These are phyloP conservation scores for Suillus paluster DNA, from an alignment of 768 basidiomycete species.

Conservation along the genomic window DNA sequence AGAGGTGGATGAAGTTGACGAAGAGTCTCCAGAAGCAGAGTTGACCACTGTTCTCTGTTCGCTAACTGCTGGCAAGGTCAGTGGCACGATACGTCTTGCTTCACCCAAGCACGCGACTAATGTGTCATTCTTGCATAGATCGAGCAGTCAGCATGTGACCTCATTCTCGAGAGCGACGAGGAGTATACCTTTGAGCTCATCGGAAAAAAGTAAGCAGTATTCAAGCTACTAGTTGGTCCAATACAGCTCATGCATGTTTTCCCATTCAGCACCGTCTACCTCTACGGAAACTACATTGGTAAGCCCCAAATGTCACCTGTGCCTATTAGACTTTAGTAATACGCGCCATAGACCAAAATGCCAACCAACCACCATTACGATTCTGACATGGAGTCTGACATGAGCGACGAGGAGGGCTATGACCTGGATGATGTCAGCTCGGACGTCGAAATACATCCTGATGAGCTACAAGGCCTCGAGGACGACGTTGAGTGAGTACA, in stretches of 20 bases:
- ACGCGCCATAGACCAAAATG: conserved; percentile 52
- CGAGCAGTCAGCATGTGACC: conserved; percentile 74
- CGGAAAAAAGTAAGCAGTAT: conserved; percentile 76
- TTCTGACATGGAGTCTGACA: conserved; percentile 46
- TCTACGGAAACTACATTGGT: conserved; percentile 89
- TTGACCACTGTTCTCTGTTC: conserved; percentile 72
- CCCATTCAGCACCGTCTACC: conserved; percentile 61
- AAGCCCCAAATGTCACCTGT: conserved; percentile 21
- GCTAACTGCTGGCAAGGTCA: conserved; percentile 81
- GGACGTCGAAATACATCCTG: conserved; percentile 77
- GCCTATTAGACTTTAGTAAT: conserved; percentile 3
- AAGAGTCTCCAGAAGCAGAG: conserved; percentile 41
- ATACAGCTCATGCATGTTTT: conserved; percentile 2
- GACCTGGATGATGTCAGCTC: conserved; percentile 79
- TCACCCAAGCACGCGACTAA: background rate
- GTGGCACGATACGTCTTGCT: conserved; percentile 19
- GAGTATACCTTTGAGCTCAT: conserved; percentile 70
- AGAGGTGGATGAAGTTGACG: conserved; percentile 48
- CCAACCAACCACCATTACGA: conserved; percentile 55
- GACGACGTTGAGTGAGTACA: conserved; percentile 47
- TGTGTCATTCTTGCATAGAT: conserved; percentile 48
- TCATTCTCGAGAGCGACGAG: conserved; percentile 69
- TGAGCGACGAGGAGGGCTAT: conserved; percentile 55
- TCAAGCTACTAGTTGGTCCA: conserved; percentile 2
- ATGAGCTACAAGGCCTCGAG: conserved; percentile 55